Base-by-base conservation (phyloP, 108 stramenopile genomes). In the Cyclotella atomus region DNA sequence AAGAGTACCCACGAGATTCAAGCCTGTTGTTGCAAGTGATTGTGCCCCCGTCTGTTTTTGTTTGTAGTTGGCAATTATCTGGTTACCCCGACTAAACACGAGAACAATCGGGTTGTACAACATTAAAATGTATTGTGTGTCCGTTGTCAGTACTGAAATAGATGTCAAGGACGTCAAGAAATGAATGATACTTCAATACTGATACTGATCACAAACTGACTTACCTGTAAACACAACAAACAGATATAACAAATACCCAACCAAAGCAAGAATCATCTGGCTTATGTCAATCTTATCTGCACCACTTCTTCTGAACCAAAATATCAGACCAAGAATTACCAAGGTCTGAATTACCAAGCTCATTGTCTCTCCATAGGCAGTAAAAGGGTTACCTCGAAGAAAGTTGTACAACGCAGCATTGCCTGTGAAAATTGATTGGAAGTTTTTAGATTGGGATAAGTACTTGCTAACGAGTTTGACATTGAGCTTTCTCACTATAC, bases 351-450 rank as follows among this genome's bases (percentile, higher is more conserved):
- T 24, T 45, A 82, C 44, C 28, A 94, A 75, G 32, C 83, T 76
- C 15, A 86, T 64, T 14, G 87, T 90, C 75, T 94, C 93, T n/a
- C 93, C 93, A 62, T 87, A 94, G 5, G 93, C 85, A 17, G 90
- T 87, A 50, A 94, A 89, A 0, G 93, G 93, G 79, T 90, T 85
- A 2, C 84, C 87, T 25, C 70, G 44, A 41, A 90, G 47, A 15
- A 82, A 66, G 27, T 89, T 88, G 54, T 94, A 94, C 45, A 88
- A 80, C 20, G 88, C 84, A 15, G 75, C 81, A 73, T 90, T 90
- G n/a, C n/a, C n/a, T n/a, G n/a, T n/a, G n/a, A n/a, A n/a, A n/a
- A n/a, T n/a, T n/a, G n/a, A n/a, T n/a, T n/a, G n/a, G n/a, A n/a
- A n/a, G n/a, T n/a, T n/a, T n/a, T n/a, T n/a, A n/a, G n/a, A n/a